Evolutionary conservation across 1,139 yeast genomes (phyloP).

Genomic region (Wickerhamiella pararugosa): DNA sequence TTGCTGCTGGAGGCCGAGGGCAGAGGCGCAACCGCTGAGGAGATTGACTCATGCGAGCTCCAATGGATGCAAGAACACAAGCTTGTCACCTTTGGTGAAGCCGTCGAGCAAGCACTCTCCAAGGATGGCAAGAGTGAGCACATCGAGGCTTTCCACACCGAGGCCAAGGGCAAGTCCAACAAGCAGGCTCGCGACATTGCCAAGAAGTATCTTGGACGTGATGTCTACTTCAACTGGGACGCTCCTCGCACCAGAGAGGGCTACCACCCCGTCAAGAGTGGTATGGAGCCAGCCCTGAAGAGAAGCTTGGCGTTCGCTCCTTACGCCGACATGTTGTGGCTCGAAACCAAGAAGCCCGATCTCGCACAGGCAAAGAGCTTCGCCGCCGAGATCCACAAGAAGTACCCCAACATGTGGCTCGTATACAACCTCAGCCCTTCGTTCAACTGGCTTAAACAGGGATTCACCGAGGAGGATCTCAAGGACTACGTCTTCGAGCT

Average conservation of each 20-base stretch:
- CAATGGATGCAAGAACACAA: conserved; percentile 33
- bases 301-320: conserved; percentile 41
- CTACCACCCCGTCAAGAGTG: conserved; percentile 33
- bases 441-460: conserved; percentile 44
- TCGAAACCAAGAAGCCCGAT: conserved; percentile 44
- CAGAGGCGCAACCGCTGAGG: conserved; percentile 24
- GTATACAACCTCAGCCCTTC: conserved; percentile 46
- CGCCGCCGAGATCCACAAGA: conserved; percentile 32
- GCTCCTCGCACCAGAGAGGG: conserved; percentile 46
- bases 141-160: conserved; percentile 21
- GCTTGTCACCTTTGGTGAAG: conserved; percentile 37
- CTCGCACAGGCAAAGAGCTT: conserved; percentile 36
- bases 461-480: conserved; percentile 33
- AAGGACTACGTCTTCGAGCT: conserved; percentile 38
- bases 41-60: conserved; percentile 28
- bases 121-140: conserved; percentile 24
- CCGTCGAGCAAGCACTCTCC: conserved; percentile 25
- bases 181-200: conserved; percentile 26
- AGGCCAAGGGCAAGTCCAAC: conserved; percentile 23
- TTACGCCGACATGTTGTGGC: conserved; percentile 42
- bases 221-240: conserved; percentile 39
- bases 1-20: conserved; percentile 32
- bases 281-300: conserved; percentile 39
- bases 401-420: conserved; percentile 38
- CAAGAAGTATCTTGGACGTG: conserved; percentile 20